phyloP scores from a whole-genome alignment of 345 rosid genomes.

The Conringia planisiliqua region DNA sequence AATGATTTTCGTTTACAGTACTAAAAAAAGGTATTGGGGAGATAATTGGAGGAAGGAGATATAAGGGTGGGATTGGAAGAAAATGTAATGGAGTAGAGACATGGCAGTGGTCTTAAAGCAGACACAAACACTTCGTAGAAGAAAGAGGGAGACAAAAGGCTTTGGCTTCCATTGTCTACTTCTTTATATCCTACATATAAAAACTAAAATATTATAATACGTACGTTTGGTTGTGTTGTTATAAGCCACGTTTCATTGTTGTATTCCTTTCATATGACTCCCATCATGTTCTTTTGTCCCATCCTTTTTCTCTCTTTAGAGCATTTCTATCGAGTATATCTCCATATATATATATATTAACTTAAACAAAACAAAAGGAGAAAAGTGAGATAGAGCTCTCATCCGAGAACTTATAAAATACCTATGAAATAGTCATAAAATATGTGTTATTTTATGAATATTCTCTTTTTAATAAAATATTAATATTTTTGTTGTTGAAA shows the following conservation, averaged over 20 bases:
- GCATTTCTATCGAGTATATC: too few relatives aligned
- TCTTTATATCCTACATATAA: background rate
- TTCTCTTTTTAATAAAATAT: too few relatives aligned
- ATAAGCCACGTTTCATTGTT: constrained; percentile 32
- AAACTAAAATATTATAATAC: background rate
- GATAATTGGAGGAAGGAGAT: background rate
- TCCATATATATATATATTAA: too few relatives aligned
- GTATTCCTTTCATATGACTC: constrained; percentile 27
- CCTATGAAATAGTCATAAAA: too few relatives aligned
- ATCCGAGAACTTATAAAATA: too few relatives aligned
- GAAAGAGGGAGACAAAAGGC: constrained; percentile 33
- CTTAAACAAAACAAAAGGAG: too few relatives aligned
- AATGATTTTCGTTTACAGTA: background rate
- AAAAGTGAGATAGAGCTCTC: too few relatives aligned
- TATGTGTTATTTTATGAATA: too few relatives aligned
- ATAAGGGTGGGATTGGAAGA: constrained; percentile 28
- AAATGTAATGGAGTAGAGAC: constrained; percentile 28
- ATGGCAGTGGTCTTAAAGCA: constrained; percentile 32
- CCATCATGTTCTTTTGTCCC: constrained; percentile 32
- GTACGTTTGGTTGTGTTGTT: background rate
- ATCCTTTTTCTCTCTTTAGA: background rate
- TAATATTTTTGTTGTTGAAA: too few relatives aligned
- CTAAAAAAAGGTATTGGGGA: background rate
- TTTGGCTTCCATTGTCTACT: constrained; percentile 13
- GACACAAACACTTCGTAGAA: constrained; percentile 28